Conservation (phyloP, 345 rosid species). For the Draba incana region DNA sequence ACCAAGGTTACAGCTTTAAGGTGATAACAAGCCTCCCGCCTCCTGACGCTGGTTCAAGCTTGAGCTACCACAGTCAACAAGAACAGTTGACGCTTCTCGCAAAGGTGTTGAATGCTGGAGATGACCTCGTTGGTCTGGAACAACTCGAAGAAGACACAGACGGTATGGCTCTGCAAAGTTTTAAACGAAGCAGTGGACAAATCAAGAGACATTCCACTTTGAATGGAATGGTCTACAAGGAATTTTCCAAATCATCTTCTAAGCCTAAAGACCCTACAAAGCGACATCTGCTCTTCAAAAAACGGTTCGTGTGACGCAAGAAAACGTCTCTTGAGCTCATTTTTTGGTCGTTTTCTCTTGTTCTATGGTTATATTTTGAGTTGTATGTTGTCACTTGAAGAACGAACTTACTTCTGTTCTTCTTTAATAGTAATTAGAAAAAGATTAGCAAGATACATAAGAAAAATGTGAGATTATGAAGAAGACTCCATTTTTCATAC, state of each 20-base stretch:
- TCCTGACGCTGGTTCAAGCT: constrained; percentile 72
- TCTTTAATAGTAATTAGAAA: too few species aligned
- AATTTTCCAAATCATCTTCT: constrained; percentile 55
- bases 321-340: not conserved
- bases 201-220: too few species aligned
- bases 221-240: constrained; percentile 70
- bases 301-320: constrained; percentile 48
- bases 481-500: too few species aligned
- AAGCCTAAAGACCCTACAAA: constrained; percentile 88
- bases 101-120: constrained; percentile 87
- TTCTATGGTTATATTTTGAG: not conserved
- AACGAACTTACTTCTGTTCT: too few species aligned
- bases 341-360: too few species aligned
- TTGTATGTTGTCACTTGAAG: not conserved
- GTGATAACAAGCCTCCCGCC: constrained; percentile 94
- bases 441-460: too few species aligned
- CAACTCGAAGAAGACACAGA: constrained; percentile 90
- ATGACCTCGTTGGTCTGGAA: constrained; percentile 81
- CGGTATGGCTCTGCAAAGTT: constrained; percentile 77
- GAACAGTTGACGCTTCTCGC: constrained; percentile 78
- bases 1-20: constrained; percentile 97
- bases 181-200: constrained; percentile 47
- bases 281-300: constrained; percentile 76
- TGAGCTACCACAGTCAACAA: constrained; percentile 66
- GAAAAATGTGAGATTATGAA: too few species aligned